Evolutionary conservation across 768 basidiomycete genomes (phyloP).

Genomic region (Lactarius akahatsu): DNA sequence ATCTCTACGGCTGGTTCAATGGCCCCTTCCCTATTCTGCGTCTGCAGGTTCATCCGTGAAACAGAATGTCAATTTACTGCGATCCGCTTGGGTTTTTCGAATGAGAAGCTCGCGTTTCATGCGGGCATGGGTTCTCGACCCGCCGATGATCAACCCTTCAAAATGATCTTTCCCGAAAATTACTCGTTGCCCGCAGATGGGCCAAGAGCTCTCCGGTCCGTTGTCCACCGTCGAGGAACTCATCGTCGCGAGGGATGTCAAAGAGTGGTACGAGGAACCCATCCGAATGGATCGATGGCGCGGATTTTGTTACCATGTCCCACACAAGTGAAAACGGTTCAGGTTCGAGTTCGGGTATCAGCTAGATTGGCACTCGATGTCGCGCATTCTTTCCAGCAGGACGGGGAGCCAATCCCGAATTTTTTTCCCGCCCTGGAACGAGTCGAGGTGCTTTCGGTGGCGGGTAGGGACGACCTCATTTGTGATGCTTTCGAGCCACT

Average conservation of each 20-base stretch:
- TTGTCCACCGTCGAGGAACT: constrained; percentile 1
- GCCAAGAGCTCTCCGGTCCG: not conserved
- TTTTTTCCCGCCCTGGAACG: constrained; percentile 1
- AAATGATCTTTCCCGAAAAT: not conserved
- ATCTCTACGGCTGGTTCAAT: not conserved
- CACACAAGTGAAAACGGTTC: not conserved
- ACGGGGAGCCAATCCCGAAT: not conserved
- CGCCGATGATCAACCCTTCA: not conserved
- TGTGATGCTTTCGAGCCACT: not conserved
- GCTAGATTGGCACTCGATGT: not conserved
- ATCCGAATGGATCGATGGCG: not conserved
- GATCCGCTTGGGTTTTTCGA: not conserved
- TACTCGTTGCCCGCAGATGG: not conserved
- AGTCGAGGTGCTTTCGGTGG: not conserved
- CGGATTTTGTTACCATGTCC: not conserved
- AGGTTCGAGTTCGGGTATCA: not conserved
- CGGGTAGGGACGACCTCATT: too few species aligned
- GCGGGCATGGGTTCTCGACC: not conserved
- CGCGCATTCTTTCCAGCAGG: not conserved
- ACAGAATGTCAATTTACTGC: not conserved
- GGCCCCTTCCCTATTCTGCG: not conserved
- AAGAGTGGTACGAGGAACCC: not conserved
- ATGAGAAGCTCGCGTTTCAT: fast-evolving
- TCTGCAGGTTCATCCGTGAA: not conserved
- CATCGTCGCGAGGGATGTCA: not conserved